Conservation (phyloP, 108 stramenopile species). For the Cyclotella choctawhatcheeana region DNA sequence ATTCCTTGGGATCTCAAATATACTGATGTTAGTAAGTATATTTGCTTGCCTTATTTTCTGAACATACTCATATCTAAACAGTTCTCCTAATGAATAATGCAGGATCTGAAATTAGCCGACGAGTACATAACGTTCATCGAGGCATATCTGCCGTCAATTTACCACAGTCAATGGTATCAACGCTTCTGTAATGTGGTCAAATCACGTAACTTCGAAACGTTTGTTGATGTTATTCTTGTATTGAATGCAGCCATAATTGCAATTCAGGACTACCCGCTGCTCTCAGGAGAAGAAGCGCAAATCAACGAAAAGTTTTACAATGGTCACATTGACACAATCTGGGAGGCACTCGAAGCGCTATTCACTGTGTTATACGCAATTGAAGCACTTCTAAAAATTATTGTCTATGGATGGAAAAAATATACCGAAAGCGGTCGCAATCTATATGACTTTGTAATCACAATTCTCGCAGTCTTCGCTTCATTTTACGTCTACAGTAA, state of each 20-base stretch:
- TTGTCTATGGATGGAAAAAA: slow-evolving; percentile 66
- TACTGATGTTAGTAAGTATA: slow-evolving; percentile 63
- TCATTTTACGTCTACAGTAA: slow-evolving; percentile 69
- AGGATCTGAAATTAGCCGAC: too few relatives aligned
- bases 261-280: slow-evolving; percentile 72
- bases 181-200: slow-evolving; percentile 37
- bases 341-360: slow-evolving; percentile 64
- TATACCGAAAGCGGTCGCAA: slow-evolving; percentile 67
- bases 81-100: too few relatives aligned
- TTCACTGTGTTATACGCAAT: slow-evolving; percentile 72
- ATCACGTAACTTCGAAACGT: slow-evolving; percentile 58
- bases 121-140: slow-evolving; percentile 64
- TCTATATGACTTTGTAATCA: slow-evolving; percentile 73
- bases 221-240: slow-evolving; percentile 67
- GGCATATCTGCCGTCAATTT: slow-evolving; percentile 51
- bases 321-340: slow-evolving; percentile 61
- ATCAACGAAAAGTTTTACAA: slow-evolving; percentile 30
- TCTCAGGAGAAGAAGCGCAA: slow-evolving; percentile 52
- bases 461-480: slow-evolving; percentile 58
- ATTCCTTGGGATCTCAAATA: slow-evolving; percentile 60
- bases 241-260: slow-evolving; percentile 72
- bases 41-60: too few relatives aligned
- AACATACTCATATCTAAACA: too few relatives aligned
- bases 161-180: slow-evolving; percentile 45
- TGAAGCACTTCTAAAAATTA: slow-evolving; percentile 69